phyloP scores from a whole-genome alignment of 495 filamentous ascomycete species.

The Extremus antarcticus region DNA sequence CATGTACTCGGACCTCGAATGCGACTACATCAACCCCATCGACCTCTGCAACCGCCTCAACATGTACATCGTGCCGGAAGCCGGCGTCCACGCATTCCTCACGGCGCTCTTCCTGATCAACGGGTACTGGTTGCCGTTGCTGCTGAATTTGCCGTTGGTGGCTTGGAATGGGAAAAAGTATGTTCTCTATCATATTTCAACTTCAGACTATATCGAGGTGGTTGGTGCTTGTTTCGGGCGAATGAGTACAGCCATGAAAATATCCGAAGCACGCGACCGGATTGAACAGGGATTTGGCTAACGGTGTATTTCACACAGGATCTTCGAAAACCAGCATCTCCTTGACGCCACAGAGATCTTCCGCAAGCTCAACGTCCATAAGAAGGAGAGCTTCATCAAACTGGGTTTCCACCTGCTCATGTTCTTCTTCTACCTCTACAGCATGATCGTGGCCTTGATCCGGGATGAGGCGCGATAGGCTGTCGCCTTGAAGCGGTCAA shows the following conservation, averaged over 20 bases:
- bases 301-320: constrained; percentile 43
- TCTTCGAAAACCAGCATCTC: constrained; percentile 91
- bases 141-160: constrained; percentile 86
- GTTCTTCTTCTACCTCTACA: constrained; percentile 99
- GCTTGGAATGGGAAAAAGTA: constrained; percentile 97
- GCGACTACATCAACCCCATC: constrained; percentile 99
- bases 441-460: constrained; percentile 98
- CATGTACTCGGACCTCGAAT: constrained; percentile 99
- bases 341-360: constrained; percentile 99
- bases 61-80: constrained; percentile 98
- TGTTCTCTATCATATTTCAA: constrained; percentile 23
- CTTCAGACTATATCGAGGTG: too few relatives aligned
- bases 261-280: background rate
- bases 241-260: too few relatives aligned
- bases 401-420: constrained; percentile 97
- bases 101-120: constrained; percentile 94
- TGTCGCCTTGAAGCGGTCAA: background rate
- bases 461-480: constrained; percentile 73
- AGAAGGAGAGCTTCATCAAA: constrained; percentile 99
- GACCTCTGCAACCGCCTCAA: constrained; percentile 99
- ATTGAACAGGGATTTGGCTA: constrained; percentile 2
- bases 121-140: constrained; percentile 90
- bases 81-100: constrained; percentile 89
- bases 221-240: too few relatives aligned
- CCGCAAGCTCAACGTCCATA: constrained; percentile 96